Evolutionary conservation across 1,284 basidiomycete genomes (phyloP), one percentile per base, ranked within the genome.

Genomic region (Cutaneotrichosporon sp.): DNA sequence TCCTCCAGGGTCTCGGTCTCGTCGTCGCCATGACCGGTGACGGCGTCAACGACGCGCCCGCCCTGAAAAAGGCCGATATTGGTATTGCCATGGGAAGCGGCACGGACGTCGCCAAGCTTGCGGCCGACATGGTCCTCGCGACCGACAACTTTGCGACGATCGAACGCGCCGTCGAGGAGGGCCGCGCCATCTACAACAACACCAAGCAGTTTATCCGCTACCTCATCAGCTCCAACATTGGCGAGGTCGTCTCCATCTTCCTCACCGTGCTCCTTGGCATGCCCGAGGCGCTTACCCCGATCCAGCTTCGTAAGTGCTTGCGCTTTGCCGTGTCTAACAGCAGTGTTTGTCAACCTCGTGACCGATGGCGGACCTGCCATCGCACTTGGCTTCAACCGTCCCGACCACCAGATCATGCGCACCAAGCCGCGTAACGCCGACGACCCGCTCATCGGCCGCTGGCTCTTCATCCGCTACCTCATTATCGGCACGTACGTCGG

Each of bases 81-180:
- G 94, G 94, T 68, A 88, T 98, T 52, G 88, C 91, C n/a, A 97
- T 98, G 94, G 94, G 94, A 44, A 90, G 88, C 58, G 96, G 94
- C 46, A 98, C 94, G 0, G 96, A 99, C 70, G 96, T 99, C 23
- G 94, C 96, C 55, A 97, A 97, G 76, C 81, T 97, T 60, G 96
- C 96, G 10, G 91, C 93, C 10, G 94, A 99, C 74, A 94, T 92
- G 88, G 88, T 93, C 35, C 83, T 93, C 43, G 88, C 90, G 3
- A 71, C 67, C 15, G 69, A 76, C 64, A 78, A 76, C 70, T 82
- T 82, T 72, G 77, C 92, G 8, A 97, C 96, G 1, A 96, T 99
- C 72, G 86, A 96, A 65, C 81, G 85, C 56, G 94, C 94, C 3
- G 92, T 99, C 37, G 92, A 97, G 74, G 93, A 97, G 77, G 94